Base-by-base conservation (phyloP, 163 green algal genomes). In the Chloromonas sp. region DNA sequence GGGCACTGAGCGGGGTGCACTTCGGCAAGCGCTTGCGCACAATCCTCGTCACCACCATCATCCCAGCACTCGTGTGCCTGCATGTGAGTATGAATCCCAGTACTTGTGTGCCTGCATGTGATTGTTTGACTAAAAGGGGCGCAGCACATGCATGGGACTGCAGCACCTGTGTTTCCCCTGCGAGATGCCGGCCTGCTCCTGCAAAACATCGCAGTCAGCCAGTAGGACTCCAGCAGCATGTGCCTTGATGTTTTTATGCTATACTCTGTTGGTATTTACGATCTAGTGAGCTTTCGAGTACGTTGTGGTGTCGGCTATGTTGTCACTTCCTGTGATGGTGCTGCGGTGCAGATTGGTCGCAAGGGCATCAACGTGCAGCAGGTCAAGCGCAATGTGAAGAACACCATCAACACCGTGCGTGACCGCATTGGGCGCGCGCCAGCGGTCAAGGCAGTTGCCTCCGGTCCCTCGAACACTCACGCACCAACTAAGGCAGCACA, bases 21-120 rank as follows among this genome's bases (percentile, higher is more conserved):
- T 36, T 87, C 0, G 86, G 86, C 14, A 84, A 81, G 76, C 74
- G 70, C 15, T 58, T 91, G n/a, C n/a, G 70, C 0, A 70, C 58
- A 14, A 83, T 87, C 36, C 86, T 91, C 14, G 76, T 88, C 70
- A 89, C 70, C 76, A 90, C 87, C 71, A 87, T 90, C 82, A 81
- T 90, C 71, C 87, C 87, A 0, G 84, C 82, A 0, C 1, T 87
- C n/a, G 62, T 90, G 0, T 85, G 81, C 61, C 76, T 90, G 59
- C 79, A 90, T 71, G 87, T 88, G 71, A 36, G 36, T 14, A 76
- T 8, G 8, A 76, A 11, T 11, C 5, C 8, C 66, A 76, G 66
- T 11, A 11, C 8, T n/a, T 76, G 66, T 76, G 66, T 8, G 66
- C 8, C 66, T 11, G 11, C 11, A 8, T n/a, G 66, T 11, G 66